These are phyloP conservation scores for Purpureocillium takamizusanense DNA, from an alignment of 2,329 filamentous ascomycete genomes.

Conservation along the genomic window DNA sequence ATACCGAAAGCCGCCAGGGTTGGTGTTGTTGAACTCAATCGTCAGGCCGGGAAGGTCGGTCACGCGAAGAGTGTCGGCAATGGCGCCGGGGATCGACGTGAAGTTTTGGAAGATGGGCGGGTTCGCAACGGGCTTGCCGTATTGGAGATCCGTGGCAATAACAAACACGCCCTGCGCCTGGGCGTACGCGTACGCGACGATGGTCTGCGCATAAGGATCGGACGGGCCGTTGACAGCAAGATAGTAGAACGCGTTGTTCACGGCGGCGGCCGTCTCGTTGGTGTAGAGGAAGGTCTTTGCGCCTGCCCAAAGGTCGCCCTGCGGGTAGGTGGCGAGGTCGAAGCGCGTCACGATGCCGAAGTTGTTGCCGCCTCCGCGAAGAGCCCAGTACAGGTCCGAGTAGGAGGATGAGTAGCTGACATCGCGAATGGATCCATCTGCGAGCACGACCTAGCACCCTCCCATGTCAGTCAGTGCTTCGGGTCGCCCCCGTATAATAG, in stretches of 20 bases:
- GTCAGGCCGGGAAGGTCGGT: slow-evolving; percentile 11
- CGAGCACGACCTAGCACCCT: slow-evolving; percentile 33
- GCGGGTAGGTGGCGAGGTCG: slow-evolving; percentile 27
- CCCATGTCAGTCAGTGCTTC: no score
- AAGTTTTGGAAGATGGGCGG: slow-evolving; percentile 13
- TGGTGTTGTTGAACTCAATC: slow-evolving; percentile 11
- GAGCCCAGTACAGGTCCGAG: slow-evolving; percentile 47
- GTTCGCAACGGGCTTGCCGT: slow-evolving; percentile 8
- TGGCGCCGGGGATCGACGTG: slow-evolving; percentile 9
- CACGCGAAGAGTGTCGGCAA: slow-evolving; percentile 10
- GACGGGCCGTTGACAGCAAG: slow-evolving; percentile 10
- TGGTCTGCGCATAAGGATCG: slow-evolving; percentile 13
- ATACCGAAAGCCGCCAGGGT: slow-evolving; percentile 15
- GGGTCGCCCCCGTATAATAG: no score
- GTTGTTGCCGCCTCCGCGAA: slow-evolving; percentile 45
- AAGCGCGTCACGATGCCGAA: slow-evolving; percentile 48
- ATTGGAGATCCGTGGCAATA: slow-evolving; percentile 11
- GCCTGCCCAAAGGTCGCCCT: slow-evolving; percentile 29
- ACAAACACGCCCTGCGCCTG: slow-evolving; percentile 7
- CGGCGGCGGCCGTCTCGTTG: slow-evolving; percentile 10
- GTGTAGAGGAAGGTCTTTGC: slow-evolving; percentile 19
- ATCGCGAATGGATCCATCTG: slow-evolving; percentile 30
- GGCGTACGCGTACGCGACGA: slow-evolving; percentile 13
- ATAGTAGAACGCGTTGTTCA: slow-evolving; percentile 13
- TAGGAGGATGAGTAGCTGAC: slow-evolving; percentile 29